Base-by-base conservation (phyloP, 306 rosid species). In the Oemleria cerasiformis region DNA sequence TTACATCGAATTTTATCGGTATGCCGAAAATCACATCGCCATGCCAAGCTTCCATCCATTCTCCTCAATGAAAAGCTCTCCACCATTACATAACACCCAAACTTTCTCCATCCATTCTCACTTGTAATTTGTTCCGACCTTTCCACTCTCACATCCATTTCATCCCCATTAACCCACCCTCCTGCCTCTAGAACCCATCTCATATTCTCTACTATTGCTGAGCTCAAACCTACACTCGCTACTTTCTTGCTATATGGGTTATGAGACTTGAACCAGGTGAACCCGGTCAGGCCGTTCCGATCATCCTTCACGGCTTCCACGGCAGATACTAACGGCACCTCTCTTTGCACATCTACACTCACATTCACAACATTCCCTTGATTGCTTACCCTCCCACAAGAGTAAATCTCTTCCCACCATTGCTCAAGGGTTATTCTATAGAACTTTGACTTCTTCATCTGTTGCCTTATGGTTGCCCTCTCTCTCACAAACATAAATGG, bases 401-500 rank as follows among this genome's bases (percentile, higher is more conserved):
- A 62, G 84, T 76, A 81, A 3, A 92, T 86, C 79, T 92, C 93
- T 63, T 88, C 96, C 98, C 97, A 92, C 45, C 81, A 84, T 67
- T 92, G 97, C 82, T 90, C 88, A 2, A 90, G 83, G 55, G 88
- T 88, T 76, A 88, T 70, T n/a, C 82, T 67, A 57, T 92, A 92
- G 44, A 79, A 81, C 77, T 80, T 75, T 0, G 85, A 72, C 65
- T 68, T 88, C 79, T 73, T 85, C 98, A 92, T 90, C 80, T 90
- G 96, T 12, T 57, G 73, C 13, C 63, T 84, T 5, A 76, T 30
- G 44, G 62, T 73, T 17, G 65, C 55, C 47, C 64, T 83, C 73
- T 92, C 97, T 40, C 83, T 88, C 70, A 90, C 93, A 78, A 90
- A 88, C 49, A 86, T 75, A 58, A 85, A 92, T 4, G 96, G 93